Conservation (phyloP, 2,329 filamentous ascomycete species). For the Tothia fuscella region DNA sequence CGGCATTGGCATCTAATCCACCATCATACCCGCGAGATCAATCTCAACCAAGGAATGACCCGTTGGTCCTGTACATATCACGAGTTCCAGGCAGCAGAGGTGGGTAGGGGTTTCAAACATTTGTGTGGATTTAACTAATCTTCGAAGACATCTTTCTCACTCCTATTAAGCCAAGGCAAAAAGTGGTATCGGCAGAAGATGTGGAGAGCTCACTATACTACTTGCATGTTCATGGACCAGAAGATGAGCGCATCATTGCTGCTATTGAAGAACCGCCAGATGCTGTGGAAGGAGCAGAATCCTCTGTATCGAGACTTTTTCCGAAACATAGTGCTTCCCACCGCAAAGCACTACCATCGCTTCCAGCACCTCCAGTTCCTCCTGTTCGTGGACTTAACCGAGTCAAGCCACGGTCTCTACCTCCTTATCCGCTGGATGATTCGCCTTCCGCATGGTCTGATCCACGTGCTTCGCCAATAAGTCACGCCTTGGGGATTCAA, state of each 20-base stretch:
- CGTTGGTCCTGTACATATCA: slow-evolving; percentile 80
- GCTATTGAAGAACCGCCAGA: slow-evolving; percentile 14
- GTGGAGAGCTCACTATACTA: slow-evolving; percentile 85
- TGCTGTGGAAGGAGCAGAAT: slow-evolving; percentile 18
- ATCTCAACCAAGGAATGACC: slow-evolving; percentile 54
- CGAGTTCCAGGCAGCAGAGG: slow-evolving; percentile 84
- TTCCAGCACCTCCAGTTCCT: slow-evolving; percentile 1
- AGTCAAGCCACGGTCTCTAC: no score
- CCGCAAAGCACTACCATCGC: neutral
- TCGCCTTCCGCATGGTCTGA: neutral
- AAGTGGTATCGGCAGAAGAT: slow-evolving; percentile 80
- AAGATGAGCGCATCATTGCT: slow-evolving; percentile 31
- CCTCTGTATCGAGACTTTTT: slow-evolving; percentile 10
- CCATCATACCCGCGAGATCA: slow-evolving; percentile 69
- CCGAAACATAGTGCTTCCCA: neutral
- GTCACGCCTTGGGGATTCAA: no score
- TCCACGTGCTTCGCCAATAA: no score
- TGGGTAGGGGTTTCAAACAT: slow-evolving; percentile 29
- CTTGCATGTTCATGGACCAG: slow-evolving; percentile 61
- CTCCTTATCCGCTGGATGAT: neutral
- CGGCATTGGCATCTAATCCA: slow-evolving; percentile 70
- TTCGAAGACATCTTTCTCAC: slow-evolving; percentile 76
- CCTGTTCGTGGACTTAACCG: no score
- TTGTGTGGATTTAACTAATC: slow-evolving; percentile 10
- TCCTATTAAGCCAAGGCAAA: slow-evolving; percentile 75